These are phyloP conservation scores for Ogataea parapolymorpha DNA, from an alignment of 805 yeast species.

Conservation along the genomic window DNA sequence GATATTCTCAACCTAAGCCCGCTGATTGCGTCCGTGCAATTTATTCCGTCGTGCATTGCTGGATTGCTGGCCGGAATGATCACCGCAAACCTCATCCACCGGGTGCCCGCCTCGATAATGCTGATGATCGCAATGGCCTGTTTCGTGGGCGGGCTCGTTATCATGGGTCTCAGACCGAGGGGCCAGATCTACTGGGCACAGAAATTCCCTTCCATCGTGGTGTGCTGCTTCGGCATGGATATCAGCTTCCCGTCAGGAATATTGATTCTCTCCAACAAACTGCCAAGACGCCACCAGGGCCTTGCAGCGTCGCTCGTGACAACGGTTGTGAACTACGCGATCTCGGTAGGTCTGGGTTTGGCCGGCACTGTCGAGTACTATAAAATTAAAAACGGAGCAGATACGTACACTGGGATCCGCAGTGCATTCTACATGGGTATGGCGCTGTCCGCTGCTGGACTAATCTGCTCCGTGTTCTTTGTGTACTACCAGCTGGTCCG, in stretches of 20 bases:
- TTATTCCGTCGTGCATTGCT: conserved; percentile 43
- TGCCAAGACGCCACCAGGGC: conserved; percentile 68
- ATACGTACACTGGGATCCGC: conserved; percentile 45
- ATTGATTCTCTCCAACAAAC: conserved; percentile 52
- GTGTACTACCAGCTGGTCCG: conserved; percentile 9
- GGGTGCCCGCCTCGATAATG: conserved; percentile 47
- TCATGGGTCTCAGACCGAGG: conserved; percentile 55
- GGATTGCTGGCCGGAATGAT: conserved; percentile 56
- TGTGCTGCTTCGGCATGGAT: conserved; percentile 74
- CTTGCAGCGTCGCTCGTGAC: conserved; percentile 73
- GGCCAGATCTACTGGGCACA: conserved; percentile 58
- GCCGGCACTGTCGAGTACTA: conserved; percentile 63
- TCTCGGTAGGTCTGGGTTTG: conserved; percentile 65
- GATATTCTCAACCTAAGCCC: conserved; percentile 49
- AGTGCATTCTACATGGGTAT: conserved; percentile 58
- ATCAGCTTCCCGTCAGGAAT: conserved; percentile 74
- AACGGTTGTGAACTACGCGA: conserved; percentile 70
- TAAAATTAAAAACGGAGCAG: conserved; percentile 27
- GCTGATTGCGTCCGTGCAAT: conserved; percentile 44
- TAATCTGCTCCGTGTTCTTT: conserved; percentile 17
- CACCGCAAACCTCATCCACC: conserved; percentile 47
- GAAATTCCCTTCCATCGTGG: conserved; percentile 51
- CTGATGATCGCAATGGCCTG: conserved; percentile 49
- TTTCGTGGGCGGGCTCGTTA: conserved; percentile 51
- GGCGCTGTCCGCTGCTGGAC: conserved; percentile 56